Evolutionary conservation across 2,329 filamentous ascomycete species (phyloP).

Genomic region (Xylaria digitata): DNA sequence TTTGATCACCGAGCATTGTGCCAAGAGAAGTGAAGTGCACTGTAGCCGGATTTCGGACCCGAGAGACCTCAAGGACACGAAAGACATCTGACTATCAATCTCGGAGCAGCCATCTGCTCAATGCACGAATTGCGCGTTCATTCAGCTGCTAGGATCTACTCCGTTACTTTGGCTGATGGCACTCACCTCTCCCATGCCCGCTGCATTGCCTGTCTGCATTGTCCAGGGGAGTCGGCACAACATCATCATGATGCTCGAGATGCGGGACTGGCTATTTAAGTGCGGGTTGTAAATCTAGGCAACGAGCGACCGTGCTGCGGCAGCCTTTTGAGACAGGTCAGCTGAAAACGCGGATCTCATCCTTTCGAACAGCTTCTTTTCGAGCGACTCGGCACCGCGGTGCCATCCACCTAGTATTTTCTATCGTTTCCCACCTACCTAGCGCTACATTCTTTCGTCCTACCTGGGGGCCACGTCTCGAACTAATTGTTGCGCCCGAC

Average conservation of each 20-base stretch:
- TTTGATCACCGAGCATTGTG: slow-evolving; percentile 29
- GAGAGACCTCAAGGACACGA: slow-evolving; percentile 20
- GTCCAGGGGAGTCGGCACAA: slow-evolving; percentile 6
- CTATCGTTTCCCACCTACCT: not conserved
- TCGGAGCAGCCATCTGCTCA: slow-evolving; percentile 24
- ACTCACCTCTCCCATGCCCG: slow-evolving; percentile 7
- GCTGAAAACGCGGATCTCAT: slow-evolving; percentile 13
- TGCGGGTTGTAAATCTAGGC: slow-evolving; percentile 8
- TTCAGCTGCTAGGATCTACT: slow-evolving; percentile 30
- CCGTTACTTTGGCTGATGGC: slow-evolving; percentile 9
- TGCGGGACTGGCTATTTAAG: slow-evolving; percentile 12
- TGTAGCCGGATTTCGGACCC: slow-evolving; percentile 31
- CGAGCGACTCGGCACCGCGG: slow-evolving; percentile 10
- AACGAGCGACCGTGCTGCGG: slow-evolving; percentile 12
- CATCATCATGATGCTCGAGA: slow-evolving; percentile 16
- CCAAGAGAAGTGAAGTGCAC: slow-evolving; percentile 28
- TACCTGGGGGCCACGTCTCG: not conserved
- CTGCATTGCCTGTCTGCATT: slow-evolving; percentile 14
- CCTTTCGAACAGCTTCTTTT: not conserved
- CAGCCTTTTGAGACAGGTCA: slow-evolving; percentile 8
- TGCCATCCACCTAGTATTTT: not conserved
- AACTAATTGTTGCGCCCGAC: slow-evolving; percentile 4
- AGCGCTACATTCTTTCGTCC: not conserved
- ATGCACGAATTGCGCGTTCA: slow-evolving; percentile 28
- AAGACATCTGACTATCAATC: slow-evolving; percentile 22